These are phyloP conservation scores for Santalum album DNA, from an alignment of 164 flowering plant genomes.

Conservation along the genomic window DNA sequence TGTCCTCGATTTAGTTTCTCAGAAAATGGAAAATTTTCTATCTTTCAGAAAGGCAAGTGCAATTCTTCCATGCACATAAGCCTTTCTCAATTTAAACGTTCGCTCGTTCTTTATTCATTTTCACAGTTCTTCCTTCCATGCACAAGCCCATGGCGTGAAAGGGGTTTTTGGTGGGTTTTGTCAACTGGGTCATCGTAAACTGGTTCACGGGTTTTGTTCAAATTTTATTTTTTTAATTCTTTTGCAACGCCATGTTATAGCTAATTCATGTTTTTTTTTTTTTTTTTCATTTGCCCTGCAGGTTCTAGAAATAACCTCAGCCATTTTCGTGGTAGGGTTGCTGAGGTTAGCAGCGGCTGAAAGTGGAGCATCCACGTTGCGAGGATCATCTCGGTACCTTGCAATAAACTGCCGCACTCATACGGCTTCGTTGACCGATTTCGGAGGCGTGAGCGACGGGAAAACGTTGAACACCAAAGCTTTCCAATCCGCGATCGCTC, in stretches of 20 bases:
- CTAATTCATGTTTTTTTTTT: not conserved
- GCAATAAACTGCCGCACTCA: not conserved
- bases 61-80: no score
- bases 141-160: no score
- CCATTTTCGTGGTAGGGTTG: not conserved
- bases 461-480: not conserved
- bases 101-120: no score
- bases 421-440: not conserved
- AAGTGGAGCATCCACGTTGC: not conserved
- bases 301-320: not conserved
- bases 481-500: not conserved
- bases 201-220: no score
- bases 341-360: not conserved
- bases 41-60: no score
- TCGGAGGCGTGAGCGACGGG: not conserved
- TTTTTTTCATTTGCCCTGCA: not conserved
- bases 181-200: no score
- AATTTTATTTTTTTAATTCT: not conserved
- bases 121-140: no score
- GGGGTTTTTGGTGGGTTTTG: no score
- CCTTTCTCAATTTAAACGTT: no score
- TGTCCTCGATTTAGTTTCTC: no score
- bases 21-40: no score
- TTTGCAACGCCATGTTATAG: no score
- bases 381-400: not conserved